Evolutionary conservation across 2,329 filamentous ascomycete genomes (phyloP).

Genomic region (Cadophora luteo-olivacea): DNA sequence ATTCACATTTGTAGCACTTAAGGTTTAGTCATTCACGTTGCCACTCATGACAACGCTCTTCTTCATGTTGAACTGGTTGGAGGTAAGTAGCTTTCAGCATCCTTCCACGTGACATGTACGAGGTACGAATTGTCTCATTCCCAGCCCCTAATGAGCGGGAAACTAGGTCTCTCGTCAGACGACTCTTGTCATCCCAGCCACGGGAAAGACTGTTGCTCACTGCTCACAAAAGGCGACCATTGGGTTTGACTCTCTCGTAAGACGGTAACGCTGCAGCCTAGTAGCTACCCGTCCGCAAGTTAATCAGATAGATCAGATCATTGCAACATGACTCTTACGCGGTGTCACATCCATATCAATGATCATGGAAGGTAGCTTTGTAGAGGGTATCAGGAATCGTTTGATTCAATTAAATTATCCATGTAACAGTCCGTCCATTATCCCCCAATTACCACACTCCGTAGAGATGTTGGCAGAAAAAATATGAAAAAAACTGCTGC

Average conservation of each 20-base stretch:
- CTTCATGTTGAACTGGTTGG: not conserved
- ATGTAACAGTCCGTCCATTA: conserved; percentile 18
- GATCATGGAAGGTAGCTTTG: not conserved
- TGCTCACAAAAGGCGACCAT: not conserved
- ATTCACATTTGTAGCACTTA: too few relatives aligned
- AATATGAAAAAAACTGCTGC: conserved; percentile 10
- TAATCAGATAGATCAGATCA: not conserved
- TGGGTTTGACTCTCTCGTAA: not conserved
- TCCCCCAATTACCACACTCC: conserved; percentile 26
- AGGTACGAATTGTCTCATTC: not conserved
- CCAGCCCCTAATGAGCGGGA: not conserved
- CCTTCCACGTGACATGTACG: not conserved
- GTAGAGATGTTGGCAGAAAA: conserved; percentile 26
- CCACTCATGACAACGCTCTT: too few relatives aligned
- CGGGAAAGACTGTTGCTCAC: not conserved
- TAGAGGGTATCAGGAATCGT: conserved; percentile 25
- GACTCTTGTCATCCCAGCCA: not conserved
- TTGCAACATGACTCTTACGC: not conserved
- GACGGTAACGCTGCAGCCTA: not conserved
- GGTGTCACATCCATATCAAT: not conserved
- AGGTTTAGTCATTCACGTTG: too few relatives aligned
- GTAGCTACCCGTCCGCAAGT: not conserved
- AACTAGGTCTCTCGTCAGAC: not conserved
- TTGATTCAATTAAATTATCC: conserved; percentile 31
- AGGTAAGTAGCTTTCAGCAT: not conserved